A percentile compares a stretch with the other conserved stretches of the same genome.
phyloP scores from a whole-genome alignment of 2,329 filamentous ascomycete genomes.

The Coniochaeta prunicola region DNA sequence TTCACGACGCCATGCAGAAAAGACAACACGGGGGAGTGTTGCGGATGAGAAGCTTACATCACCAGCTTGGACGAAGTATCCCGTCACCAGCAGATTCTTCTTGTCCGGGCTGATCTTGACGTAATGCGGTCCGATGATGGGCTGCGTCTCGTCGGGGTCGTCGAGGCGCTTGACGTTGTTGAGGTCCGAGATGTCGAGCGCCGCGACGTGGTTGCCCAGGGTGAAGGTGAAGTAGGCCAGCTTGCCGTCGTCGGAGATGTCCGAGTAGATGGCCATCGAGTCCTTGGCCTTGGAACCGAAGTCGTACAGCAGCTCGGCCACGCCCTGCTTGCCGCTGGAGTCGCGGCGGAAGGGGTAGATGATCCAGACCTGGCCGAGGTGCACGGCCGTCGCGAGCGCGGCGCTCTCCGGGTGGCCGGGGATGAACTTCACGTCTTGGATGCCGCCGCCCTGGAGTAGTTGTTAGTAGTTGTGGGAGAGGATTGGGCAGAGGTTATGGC shows the following conservation, averaged over 20 bases:
- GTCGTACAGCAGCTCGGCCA: slow-evolving; percentile 50
- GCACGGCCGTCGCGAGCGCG: slow-evolving; percentile 53
- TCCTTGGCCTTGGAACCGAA: slow-evolving; percentile 49
- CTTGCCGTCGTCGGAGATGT: slow-evolving; percentile 50
- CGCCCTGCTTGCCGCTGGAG: slow-evolving; percentile 46
- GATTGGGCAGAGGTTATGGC: not conserved
- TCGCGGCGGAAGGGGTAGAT: slow-evolving; percentile 55
- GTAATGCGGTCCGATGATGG: slow-evolving; percentile 55
- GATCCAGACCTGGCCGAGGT: slow-evolving; percentile 55
- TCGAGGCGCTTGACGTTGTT: slow-evolving; percentile 53
- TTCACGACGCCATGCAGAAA: not conserved
- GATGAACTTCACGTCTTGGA: slow-evolving; percentile 61
- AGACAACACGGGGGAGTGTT: not conserved
- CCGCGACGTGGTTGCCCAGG: slow-evolving; percentile 53
- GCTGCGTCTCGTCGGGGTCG: slow-evolving; percentile 49
- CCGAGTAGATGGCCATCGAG: slow-evolving; percentile 52
- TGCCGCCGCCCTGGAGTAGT: slow-evolving; percentile 39
- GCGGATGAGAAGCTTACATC: slow-evolving; percentile 25
- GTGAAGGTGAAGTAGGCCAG: slow-evolving; percentile 54
- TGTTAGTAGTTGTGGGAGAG: not conserved
- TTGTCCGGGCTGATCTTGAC: slow-evolving; percentile 58
- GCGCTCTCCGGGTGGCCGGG: slow-evolving; percentile 51
- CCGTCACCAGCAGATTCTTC: slow-evolving; percentile 57
- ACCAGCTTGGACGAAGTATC: slow-evolving; percentile 58
- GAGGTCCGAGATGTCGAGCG: slow-evolving; percentile 55